Conservation (phyloP, 163 green algal species). For the Picocystis sp. region DNA sequence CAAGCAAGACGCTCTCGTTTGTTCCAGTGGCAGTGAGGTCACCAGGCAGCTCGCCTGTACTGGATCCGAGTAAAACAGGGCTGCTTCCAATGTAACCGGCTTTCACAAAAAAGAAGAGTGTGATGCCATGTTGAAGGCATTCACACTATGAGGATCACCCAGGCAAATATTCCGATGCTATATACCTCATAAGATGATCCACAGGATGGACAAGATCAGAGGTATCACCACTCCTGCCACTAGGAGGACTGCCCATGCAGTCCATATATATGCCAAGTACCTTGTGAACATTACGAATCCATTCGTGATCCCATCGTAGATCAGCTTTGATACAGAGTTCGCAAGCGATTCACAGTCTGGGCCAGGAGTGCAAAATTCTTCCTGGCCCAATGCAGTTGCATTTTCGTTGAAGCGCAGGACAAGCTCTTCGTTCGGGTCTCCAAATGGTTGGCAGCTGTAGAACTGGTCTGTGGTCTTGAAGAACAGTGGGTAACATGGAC, state of each 20-base stretch:
- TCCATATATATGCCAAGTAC: conserved; percentile 52
- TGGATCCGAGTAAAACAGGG: background rate
- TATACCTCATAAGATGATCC: conserved; percentile 25
- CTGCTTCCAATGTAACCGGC: background rate
- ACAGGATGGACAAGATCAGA: conserved; percentile 37
- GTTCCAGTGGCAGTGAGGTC: background rate
- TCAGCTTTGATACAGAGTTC: no score
- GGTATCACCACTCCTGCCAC: conserved; percentile 23
- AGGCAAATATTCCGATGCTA: conserved; percentile 12
- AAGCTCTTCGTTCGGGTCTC: no score
- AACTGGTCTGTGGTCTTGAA: no score
- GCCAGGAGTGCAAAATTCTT: no score
- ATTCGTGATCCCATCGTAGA: no score
- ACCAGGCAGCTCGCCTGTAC: background rate
- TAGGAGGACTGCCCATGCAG: conserved; percentile 48
- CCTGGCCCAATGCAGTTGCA: no score
- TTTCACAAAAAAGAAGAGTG: background rate
- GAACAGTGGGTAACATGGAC: no score
- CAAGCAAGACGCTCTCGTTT: conserved; percentile 8
- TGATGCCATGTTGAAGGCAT: background rate
- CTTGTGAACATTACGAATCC: background rate
- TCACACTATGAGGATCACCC: background rate
- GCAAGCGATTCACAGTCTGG: no score
- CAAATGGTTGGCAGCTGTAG: no score
- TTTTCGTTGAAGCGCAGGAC: no score